phyloP scores from a whole-genome alignment of 2,329 filamentous ascomycete genomes.

The Penicillium brevicompactum region DNA sequence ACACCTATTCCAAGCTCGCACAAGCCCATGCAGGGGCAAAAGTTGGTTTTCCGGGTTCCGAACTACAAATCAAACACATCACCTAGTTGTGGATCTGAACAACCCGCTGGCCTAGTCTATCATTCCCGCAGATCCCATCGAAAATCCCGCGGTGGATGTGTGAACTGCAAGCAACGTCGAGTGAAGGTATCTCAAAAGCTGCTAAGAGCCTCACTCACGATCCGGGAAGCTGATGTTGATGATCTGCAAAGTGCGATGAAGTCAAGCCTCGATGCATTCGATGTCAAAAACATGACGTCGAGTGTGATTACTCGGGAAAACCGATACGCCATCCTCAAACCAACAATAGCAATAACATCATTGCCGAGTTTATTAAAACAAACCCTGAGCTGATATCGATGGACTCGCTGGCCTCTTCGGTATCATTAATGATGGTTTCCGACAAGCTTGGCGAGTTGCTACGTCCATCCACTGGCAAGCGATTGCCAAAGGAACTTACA shows the following conservation, averaged over 20 bases:
- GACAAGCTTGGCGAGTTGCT: conserved; percentile 30
- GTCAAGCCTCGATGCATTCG: conserved; percentile 34
- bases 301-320: conserved; percentile 31
- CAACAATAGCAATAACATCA: conserved; percentile 16
- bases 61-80: conserved; percentile 15
- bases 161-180: conserved; percentile 37
- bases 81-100: neutral
- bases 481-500: neutral
- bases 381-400: conserved; percentile 11
- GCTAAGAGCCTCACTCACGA: neutral
- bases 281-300: conserved; percentile 33
- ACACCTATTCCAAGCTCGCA: conserved; percentile 1
- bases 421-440: conserved; percentile 23
- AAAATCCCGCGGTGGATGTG: conserved; percentile 38
- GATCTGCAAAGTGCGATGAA: conserved; percentile 34
- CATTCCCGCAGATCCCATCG: conserved; percentile 36
- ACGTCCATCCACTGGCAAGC: neutral
- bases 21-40: conserved; percentile 24
- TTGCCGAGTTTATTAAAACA: conserved; percentile 17
- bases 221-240: neutral
- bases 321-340: neutral
- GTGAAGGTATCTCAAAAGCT: conserved; percentile 33
- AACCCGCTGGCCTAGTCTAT: conserved; percentile 20
- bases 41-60: conserved; percentile 28
- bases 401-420: conserved; percentile 21